Base-by-base conservation (phyloP, 2,329 filamentous ascomycete genomes). In the Akanthomyces muscarius region DNA sequence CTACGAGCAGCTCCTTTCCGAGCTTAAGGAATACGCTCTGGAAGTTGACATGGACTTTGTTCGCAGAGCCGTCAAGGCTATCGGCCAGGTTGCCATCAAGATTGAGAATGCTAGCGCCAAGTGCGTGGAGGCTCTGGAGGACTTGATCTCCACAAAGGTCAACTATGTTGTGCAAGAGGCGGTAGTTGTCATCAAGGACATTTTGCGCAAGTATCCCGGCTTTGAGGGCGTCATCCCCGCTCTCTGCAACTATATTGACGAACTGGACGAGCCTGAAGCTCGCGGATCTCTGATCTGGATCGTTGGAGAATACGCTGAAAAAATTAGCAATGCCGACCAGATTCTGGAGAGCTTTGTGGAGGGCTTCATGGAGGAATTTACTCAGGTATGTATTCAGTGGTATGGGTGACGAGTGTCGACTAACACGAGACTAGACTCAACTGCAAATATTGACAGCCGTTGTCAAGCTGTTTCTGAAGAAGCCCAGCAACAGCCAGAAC, bases 1-100 rank as follows among this genome's bases (percentile, higher is more conserved):
- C 73, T 94, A 94, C 65, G 95, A 99, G 72, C 95, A 98, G 73
- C 82, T 99, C 30, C 81, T 99, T 18, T 90, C 93, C 13, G 95
- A 99, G 75, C 76, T 99, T 72, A 98, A 97, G 76, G 95, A 99
- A 75, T 99, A 99, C 71, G 95, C 95, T 8, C 82, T 98, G 69
- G 95, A 99, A 80, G 94, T 99, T 41, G 95, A 99, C 71, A 98
- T 99, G 93, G 95, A 99, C 75, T 98, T 98, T 74, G 94, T 97
- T 62, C 88, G 92, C 69, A 87, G 95, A 70, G 92, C 95, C 8
- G 91, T 99, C 70, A 95, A 92, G 75, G 95, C 95, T 25, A 99
- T 99, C 69, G 95, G 95, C 2, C 95, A 99, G 76, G 94, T 96
- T 45, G 95, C 95, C 33, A 98, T 99, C 80, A 99, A 99, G 83